Percentiles rank a stretch among this genome's conserved stretches.
Evolutionary conservation across 2,329 filamentous ascomycete genomes (phyloP).

Genomic region (Scedosporium boydii): DNA sequence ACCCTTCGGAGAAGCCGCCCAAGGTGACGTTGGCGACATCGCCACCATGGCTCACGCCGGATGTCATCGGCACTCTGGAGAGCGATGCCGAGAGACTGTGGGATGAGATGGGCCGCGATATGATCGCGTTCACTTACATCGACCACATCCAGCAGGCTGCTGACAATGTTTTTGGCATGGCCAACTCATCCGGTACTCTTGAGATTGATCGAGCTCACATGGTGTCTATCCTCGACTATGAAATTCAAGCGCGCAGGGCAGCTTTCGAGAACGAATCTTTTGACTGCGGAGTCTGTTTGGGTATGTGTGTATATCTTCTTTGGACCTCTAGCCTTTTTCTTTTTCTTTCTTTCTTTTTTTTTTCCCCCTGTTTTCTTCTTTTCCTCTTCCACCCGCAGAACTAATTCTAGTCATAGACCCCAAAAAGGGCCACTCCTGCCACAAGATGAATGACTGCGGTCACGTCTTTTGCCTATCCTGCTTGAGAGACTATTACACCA

Average conservation of each 20-base stretch:
- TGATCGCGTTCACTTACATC: constrained; percentile 53
- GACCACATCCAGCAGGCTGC: constrained; percentile 52
- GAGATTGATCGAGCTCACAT: constrained; percentile 49
- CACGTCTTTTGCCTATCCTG: constrained; percentile 91
- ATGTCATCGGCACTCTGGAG: constrained; percentile 39
- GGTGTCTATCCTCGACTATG: constrained; percentile 66
- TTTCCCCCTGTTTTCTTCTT: background rate
- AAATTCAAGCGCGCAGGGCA: constrained; percentile 61
- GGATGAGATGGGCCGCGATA: constrained; percentile 51
- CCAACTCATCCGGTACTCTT: constrained; percentile 36
- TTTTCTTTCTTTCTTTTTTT: background rate
- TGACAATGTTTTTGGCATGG: constrained; percentile 51
- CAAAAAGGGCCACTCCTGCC: constrained; percentile 76
- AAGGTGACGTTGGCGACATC: constrained; percentile 38
- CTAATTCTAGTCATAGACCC: constrained; percentile 48
- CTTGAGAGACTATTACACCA: constrained; percentile 81
- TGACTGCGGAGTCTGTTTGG: constrained; percentile 76
- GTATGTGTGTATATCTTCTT: constrained; percentile 24
- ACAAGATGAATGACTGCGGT: constrained; percentile 71
- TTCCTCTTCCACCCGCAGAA: no score
- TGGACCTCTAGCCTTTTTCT: background rate
- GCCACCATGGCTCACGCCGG: constrained; percentile 46
- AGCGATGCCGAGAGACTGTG: constrained; percentile 43
- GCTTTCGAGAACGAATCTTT: constrained; percentile 80
- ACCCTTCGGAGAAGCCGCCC: constrained; percentile 46